Conservation (phyloP, 495 filamentous ascomycete genomes). For the Neurospora discreta region DNA sequence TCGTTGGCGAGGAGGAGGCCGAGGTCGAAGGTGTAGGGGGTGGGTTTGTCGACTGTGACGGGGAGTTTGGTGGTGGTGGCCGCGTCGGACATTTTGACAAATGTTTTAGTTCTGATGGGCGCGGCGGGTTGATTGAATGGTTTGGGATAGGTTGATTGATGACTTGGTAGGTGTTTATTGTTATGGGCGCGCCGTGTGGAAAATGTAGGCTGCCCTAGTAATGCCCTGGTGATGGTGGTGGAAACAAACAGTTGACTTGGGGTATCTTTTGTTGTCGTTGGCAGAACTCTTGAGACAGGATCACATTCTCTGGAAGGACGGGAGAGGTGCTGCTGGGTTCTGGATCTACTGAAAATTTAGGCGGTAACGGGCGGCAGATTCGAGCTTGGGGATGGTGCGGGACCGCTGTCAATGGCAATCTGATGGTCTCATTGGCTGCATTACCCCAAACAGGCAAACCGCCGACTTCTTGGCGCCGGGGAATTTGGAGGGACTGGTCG, state of each 20-base stretch:
- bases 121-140: no score
- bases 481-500: neutral
- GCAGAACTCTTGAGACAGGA: neutral
- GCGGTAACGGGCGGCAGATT: constrained; percentile 18
- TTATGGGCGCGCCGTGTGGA: no score
- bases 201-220: no score
- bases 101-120: no score
- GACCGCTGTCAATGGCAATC: constrained; percentile 6
- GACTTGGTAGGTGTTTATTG: no score
- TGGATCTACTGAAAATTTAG: constrained; percentile 20
- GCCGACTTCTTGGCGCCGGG: neutral
- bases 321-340: neutral
- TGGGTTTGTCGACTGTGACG: constrained; percentile 67
- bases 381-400: constrained; percentile 2
- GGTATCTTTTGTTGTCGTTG: neutral
- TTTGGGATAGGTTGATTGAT: no score
- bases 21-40: constrained; percentile 85
- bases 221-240: neutral
- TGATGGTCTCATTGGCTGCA: neutral
- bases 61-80: constrained; percentile 24
- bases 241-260: neutral
- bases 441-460: neutral
- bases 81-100: constrained; percentile 19
- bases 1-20: constrained; percentile 74
- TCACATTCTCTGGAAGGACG: neutral